phyloP scores from a whole-genome alignment of 257 asterid genomes.

The Plantago major region DNA sequence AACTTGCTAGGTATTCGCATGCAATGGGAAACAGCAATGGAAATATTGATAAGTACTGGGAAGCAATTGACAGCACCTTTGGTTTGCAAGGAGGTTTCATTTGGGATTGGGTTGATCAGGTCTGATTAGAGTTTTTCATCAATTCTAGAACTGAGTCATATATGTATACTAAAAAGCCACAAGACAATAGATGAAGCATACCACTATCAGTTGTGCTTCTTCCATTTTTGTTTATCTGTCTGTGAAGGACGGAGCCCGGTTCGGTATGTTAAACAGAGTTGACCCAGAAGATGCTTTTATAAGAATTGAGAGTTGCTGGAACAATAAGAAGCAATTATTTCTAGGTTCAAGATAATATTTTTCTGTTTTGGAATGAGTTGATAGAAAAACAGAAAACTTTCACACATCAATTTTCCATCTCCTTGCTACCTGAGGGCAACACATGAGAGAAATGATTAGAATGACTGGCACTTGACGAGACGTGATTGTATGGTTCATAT shows the following conservation, averaged over 20 bases:
- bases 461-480: too few species aligned
- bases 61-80: constrained; percentile 93
- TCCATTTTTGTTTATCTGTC: neutral
- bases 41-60: constrained; percentile 90
- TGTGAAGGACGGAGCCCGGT: too few species aligned
- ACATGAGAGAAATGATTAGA: too few species aligned
- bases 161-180: constrained; percentile 2
- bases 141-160: neutral
- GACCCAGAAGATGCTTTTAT: constrained; percentile 2
- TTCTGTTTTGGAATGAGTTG: neutral
- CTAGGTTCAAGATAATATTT: constrained; percentile 7
- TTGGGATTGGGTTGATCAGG: constrained; percentile 99
- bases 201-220: neutral
- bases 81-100: constrained; percentile 99
- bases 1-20: constrained; percentile 71
- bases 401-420: neutral
- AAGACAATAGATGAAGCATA: neutral
- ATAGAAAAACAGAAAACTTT: too few species aligned
- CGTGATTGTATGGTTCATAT: too few species aligned
- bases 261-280: neutral
- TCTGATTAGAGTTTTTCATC: constrained; percentile 18
- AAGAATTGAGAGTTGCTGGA: neutral
- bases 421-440: neutral
- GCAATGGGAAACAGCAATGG: constrained; percentile 99
- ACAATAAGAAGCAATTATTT: neutral